These are phyloP conservation scores for Collybiopsis confluens DNA, from an alignment of 768 basidiomycete genomes.

Conservation along the genomic window DNA sequence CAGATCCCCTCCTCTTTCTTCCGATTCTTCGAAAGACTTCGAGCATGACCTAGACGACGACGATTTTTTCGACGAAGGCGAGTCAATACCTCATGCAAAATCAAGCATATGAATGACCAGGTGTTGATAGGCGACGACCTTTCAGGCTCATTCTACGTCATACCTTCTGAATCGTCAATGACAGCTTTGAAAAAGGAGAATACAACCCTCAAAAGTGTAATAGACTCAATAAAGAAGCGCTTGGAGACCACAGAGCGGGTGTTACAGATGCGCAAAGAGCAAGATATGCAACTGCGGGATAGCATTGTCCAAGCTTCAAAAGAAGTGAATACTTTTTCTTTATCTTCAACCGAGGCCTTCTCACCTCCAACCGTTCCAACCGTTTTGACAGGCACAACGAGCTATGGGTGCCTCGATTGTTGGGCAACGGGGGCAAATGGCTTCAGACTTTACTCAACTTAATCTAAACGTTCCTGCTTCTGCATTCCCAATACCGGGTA, in stretches of 20 bases:
- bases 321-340: conserved; percentile 36
- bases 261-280: conserved; percentile 68
- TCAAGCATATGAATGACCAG: conserved; percentile 4
- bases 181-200: conserved; percentile 65
- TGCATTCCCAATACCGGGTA: conserved; percentile 39
- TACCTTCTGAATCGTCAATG: conserved; percentile 56
- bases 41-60: conserved; percentile 56
- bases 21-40: conserved; percentile 14
- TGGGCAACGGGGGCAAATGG: conserved; percentile 39
- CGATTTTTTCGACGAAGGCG: conserved; percentile 64
- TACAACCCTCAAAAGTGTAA: conserved; percentile 51
- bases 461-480: conserved; percentile 55
- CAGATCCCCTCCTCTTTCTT: conserved; percentile 3
- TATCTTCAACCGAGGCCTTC: not conserved
- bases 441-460: conserved; percentile 50
- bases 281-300: conserved; percentile 75
- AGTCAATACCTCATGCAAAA: conserved; percentile 8
- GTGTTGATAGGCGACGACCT: conserved; percentile 52
- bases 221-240: conserved; percentile 52
- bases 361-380: not conserved
- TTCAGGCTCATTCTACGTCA: conserved; percentile 76
- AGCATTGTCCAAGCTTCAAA: conserved; percentile 70
- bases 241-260: conserved; percentile 59
- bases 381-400: conserved; percentile 64
- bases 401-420: conserved; percentile 70